Base-by-base conservation (phyloP, 2,329 filamentous ascomycete species). In the Clathrospora elynae region DNA sequence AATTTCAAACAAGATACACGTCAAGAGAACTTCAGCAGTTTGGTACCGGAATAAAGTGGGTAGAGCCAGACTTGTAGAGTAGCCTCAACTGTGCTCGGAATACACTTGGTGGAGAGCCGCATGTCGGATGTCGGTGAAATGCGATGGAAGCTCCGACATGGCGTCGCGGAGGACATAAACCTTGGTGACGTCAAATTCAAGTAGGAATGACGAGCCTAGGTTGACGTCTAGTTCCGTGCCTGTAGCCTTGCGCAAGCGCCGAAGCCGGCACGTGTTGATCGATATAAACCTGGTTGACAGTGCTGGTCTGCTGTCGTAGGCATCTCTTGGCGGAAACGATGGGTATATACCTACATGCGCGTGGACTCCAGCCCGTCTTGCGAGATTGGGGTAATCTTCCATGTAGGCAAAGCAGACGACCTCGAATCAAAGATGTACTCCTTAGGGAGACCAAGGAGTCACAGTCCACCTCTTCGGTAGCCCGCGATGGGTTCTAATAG, bases 51-150 rank as follows among this genome's bases (percentile, higher is more conserved):
- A n/a, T n/a, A n/a, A n/a, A n/a, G n/a, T n/a, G n/a, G n/a, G n/a
- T n/a, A n/a, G n/a, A n/a, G n/a, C n/a, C n/a, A n/a, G n/a, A n/a
- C n/a, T n/a, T n/a, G n/a, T n/a, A n/a, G n/a, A n/a, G n/a, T 53
- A 50, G 14, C 30, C 46, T 24, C 18, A n/a, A 18, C 36, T 49
- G 34, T 30, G 45, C 12, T 43, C 51, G 53, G 54, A 33, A 32
- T 48, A 25, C 19, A 43, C 16, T 42, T 49, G 34, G 51, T 50
- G 64, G 64, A 67, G 64, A 68, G 64, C 64, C 64, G 61, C 46
- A 30, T 36, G 36, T 38, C 22, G 45, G 30, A 56, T 49, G 49
- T 64, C 64, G 64, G 62, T 47, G 49, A 52, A 57, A 59, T 45
- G 36, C 8, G 17, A 32, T n/a, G 30, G 17, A 53, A 59, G 32